Conservation (phyloP, 352 stramenopile species). For the Pythium plurisporium region DNA sequence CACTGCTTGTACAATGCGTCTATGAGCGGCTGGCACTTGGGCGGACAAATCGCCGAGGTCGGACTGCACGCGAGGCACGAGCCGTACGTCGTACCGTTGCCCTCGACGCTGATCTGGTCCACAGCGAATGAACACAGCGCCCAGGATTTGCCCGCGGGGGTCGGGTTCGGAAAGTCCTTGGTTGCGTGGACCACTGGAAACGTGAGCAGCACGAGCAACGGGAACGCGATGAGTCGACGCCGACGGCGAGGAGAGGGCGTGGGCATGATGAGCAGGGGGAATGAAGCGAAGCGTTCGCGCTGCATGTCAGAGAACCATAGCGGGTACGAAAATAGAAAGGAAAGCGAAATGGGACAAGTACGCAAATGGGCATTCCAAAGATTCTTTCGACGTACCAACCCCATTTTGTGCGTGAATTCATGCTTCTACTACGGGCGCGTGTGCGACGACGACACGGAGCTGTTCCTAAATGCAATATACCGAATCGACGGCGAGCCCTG, state of each 20-base stretch:
- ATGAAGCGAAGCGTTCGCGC: too few relatives aligned
- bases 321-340: too few relatives aligned
- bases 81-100: constrained; percentile 57
- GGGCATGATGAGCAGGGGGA: neutral
- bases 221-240: neutral
- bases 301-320: too few relatives aligned
- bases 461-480: neutral
- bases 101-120: constrained; percentile 41
- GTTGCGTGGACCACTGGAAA: constrained; percentile 17
- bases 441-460: too few relatives aligned
- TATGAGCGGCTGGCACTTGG: constrained; percentile 72
- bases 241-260: neutral
- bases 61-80: constrained; percentile 59
- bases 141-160: constrained; percentile 55
- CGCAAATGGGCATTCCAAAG: too few relatives aligned
- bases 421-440: neutral
- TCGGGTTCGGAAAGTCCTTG: constrained; percentile 46
- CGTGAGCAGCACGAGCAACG: constrained; percentile 13
- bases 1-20: constrained; percentile 63
- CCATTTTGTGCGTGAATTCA: too few relatives aligned
- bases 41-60: constrained; percentile 44
- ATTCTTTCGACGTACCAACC: too few relatives aligned
- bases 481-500: neutral
- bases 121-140: constrained; percentile 48
- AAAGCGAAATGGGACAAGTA: too few relatives aligned